Evolutionary conservation across 306 rosid genomes (phyloP), one percentile per base, ranked within the genome.

Genomic region (Ormosia semicastrata): DNA sequence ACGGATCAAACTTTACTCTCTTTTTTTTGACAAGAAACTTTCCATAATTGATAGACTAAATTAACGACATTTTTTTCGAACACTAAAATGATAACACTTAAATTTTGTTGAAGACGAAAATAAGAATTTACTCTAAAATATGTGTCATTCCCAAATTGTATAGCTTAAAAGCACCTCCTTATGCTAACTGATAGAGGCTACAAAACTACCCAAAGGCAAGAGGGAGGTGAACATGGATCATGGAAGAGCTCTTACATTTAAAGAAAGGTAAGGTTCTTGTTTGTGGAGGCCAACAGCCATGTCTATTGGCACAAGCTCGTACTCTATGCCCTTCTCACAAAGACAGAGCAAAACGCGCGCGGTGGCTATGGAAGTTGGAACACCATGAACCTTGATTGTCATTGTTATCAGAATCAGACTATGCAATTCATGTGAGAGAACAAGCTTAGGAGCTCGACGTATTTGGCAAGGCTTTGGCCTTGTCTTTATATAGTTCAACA

Each of bases 381-480:
- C 6, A 7, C 81, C 87, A 56, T 65, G 72, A 65, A 78, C 70
- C 44, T 47, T 73, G 52, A 59, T 79, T 59, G 81, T 62, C 74
- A 59, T 41, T 24, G 12, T 13, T 40, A 1, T 5, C 36, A 18
- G 4, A 36, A 1, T 5, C 36, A 18, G 4, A 36, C n/a, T 11
- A 13, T 5, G 29, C 29, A 6, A 63, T 13, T 41, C 71, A 14
- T 11, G 15, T 5, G 32, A 33, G 15, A 69, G 65, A 63, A 53
- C 6, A 33, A 15, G 18, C 6, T 30, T 2, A 40, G 6, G 29
- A 47, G 33, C 49, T 52, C 14, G 17, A 30, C n/a, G 50, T n/a
- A 13, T 3, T 17, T 47, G 60, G 59, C 44, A 13, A 34, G 73
- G 58, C 1, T 6, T 13, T n/a, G n/a, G n/a, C n/a, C n/a, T n/a